Evolutionary conservation across 2,329 filamentous ascomycete genomes (phyloP).

Genomic region (Fusarium vanettenii): DNA sequence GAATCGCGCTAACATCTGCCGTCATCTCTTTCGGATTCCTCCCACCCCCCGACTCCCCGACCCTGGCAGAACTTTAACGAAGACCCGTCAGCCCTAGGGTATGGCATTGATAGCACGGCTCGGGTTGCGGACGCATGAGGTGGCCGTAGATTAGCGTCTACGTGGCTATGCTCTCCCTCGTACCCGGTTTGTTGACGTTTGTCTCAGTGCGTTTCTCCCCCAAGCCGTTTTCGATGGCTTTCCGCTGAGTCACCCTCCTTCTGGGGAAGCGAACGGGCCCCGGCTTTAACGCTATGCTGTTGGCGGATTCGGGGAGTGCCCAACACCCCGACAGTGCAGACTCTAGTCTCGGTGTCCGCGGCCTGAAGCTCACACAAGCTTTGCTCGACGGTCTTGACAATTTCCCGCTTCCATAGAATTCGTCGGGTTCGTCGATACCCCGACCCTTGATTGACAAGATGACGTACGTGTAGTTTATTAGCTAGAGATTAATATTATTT

Average conservation of each 20-base stretch:
- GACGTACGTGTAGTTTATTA: not conserved
- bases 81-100: not conserved
- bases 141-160: not conserved
- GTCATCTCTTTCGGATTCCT: not conserved
- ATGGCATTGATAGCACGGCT: not conserved
- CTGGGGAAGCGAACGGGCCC: not conserved
- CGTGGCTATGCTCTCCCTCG: not conserved
- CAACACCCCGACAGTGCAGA: not conserved
- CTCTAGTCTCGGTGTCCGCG: not conserved
- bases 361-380: not conserved
- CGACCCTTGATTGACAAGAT: not conserved
- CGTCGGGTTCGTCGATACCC: not conserved
- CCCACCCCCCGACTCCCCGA: not conserved
- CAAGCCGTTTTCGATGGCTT: not conserved
- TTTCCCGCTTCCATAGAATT: not conserved
- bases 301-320: not conserved
- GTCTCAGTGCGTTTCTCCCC: not conserved
- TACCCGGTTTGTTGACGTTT: not conserved
- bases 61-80: not conserved
- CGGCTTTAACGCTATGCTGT: not conserved
- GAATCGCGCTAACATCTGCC: not conserved
- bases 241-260: not conserved
- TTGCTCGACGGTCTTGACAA: not conserved
- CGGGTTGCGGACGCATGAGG: not conserved
- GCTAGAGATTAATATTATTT: not conserved